A percentile compares a stretch with the other conserved stretches of the same genome.
phyloP scores from a whole-genome alignment of 169 alveolate species.

The Babesia bigemina region DNA sequence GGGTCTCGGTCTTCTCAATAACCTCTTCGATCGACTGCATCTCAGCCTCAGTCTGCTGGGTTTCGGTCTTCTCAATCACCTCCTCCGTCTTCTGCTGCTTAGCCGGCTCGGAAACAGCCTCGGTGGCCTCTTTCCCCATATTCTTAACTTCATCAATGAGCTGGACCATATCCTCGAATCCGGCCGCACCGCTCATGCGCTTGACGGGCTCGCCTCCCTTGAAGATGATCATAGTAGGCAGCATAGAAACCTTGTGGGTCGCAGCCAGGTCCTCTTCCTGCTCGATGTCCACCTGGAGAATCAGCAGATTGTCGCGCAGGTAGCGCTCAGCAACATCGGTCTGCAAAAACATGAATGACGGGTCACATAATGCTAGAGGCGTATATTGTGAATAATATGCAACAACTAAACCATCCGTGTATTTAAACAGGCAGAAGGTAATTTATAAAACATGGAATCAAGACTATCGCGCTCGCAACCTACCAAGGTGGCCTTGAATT shows the following conservation, averaged over 20 bases:
- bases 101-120: no score
- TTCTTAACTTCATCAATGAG: slow-evolving; percentile 36
- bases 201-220: slow-evolving; percentile 26
- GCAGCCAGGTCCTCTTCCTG: slow-evolving; percentile 16
- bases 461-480: neutral
- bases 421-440: neutral
- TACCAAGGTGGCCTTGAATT: slow-evolving; percentile 31
- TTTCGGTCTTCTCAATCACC: neutral
- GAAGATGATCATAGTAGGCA: slow-evolving; percentile 48
- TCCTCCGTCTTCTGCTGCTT: neutral
- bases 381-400: no score
- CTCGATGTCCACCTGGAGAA: slow-evolving; percentile 52
- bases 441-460: no score
- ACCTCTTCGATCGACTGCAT: neutral
- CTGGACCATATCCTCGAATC: slow-evolving; percentile 10
- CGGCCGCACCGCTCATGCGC: slow-evolving; percentile 43
- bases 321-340: slow-evolving; percentile 18
- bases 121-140: no score
- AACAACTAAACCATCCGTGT: neutral
- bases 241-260: slow-evolving; percentile 39
- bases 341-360: neutral
- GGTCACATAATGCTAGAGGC: no score
- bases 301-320: slow-evolving; percentile 31
- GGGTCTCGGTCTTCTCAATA: neutral
- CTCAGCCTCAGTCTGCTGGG: neutral